Evolutionary conservation across 1,139 yeast genomes (phyloP), one percentile per base, ranked within the genome.

Genomic region (Kodamaea anthophila): DNA sequence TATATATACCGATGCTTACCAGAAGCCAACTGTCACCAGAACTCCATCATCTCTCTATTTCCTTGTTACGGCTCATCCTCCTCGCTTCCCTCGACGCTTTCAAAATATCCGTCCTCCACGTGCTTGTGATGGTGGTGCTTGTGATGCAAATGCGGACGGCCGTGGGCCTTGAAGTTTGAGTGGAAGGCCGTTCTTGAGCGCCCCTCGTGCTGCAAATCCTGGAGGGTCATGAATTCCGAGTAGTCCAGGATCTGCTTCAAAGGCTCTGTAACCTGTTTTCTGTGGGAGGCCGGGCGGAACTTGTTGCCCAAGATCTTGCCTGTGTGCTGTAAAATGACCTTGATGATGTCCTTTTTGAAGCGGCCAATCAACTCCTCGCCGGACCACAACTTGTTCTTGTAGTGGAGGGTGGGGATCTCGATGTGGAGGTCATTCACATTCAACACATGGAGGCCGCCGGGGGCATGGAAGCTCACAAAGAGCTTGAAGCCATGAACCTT

Each of bases 221-320:
- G 54, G 13, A 66, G 47, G 0, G 70, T 56, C 51, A 61, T 48
- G 38, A 48, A 65, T 6, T 55, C 48, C 5, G 58, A 58, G 41
- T 65, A 67, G 38, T 62, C 59, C 0, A 60, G 50, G 13, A 70
- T 55, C 39, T 70, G 75, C 35, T 62, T 62, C 43, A 70, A 55
- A 8, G 74, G 74, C 34, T 58, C 60, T 9, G 44, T 36, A 5
- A 46, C 43, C 36, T 61, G 67, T 34, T 55, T 48, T 31, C 49
- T 56, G 32, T 48, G 55, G 42, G 61, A 65, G 38, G 73, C 67
- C 15, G 16, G 27, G 13, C 21, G 13, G 44, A 86, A 66, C 53
- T 84, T 85, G 55, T 86, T 87, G 21, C 86, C 83, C 33, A 87
- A 64, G 36, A 88, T 72, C 40, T 81, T 75, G 5, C 95, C 95